Percentiles rank a stretch among this genome's conserved stretches.
Evolutionary conservation across 1,284 basidiomycete species (phyloP).

Genomic region (Cryptococcus sp.): DNA sequence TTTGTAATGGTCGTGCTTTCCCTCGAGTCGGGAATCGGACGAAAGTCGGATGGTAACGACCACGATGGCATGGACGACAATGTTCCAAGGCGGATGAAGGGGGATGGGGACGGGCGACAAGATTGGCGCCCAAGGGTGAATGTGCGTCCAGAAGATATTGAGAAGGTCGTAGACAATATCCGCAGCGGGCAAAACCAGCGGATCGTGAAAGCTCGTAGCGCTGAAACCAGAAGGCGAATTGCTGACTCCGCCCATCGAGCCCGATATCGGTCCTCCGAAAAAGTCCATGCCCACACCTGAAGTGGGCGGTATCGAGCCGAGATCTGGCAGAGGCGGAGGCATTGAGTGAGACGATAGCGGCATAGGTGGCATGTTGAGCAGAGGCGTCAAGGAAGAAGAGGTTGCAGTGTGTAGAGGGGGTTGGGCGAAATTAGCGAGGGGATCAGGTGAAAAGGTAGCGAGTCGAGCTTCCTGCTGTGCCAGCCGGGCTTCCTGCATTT

Average conservation of each 20-base stretch:
- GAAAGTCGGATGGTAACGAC: conserved; percentile 42
- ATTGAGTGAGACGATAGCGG: conserved; percentile 3
- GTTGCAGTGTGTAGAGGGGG: not conserved
- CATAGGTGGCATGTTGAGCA: conserved; percentile 2
- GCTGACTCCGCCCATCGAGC: conserved; percentile 19
- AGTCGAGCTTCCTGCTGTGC: conserved; percentile 26
- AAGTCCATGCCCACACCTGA: conserved; percentile 1
- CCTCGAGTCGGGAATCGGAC: conserved; percentile 31
- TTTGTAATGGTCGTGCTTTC: conserved; percentile 26
- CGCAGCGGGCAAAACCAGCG: conserved; percentile 39
- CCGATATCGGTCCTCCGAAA: conserved; percentile 14
- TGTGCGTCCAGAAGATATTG: conserved; percentile 36
- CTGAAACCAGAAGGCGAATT: conserved; percentile 26
- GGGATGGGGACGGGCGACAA: conserved; percentile 24
- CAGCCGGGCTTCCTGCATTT: conserved; percentile 27
- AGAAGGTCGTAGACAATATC: conserved; percentile 45
- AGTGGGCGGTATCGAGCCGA: not conserved
- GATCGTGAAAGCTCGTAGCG: conserved; percentile 33
- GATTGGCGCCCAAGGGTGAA: conserved; percentile 46
- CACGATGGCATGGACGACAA: conserved; percentile 45
- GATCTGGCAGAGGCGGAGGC: not conserved
- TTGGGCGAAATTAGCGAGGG: not conserved
- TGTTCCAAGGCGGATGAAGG: conserved; percentile 39
- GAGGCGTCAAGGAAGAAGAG: conserved; percentile 1
- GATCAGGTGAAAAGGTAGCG: not conserved